Evolutionary conservation across 139 green algal species (phyloP), one percentile per base, ranked within the genome.

Genomic region (Edaphochlamys debaryana): DNA sequence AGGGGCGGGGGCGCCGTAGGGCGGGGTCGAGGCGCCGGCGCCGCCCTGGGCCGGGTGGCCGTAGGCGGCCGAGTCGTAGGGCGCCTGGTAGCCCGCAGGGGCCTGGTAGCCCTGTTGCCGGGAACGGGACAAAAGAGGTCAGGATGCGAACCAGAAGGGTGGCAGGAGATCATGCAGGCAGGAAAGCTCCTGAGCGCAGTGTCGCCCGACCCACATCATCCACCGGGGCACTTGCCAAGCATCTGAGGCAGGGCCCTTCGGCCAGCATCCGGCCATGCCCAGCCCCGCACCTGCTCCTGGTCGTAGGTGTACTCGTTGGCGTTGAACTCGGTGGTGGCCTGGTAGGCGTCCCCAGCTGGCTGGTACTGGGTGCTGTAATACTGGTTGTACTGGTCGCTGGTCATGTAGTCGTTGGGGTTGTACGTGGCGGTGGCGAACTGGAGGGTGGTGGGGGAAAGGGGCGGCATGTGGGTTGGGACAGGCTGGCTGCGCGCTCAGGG

Each of bases 301-400:
- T 82, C 76, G 32, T 82, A 82, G 4, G 62, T 30, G 38, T 82
- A 62, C 42, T 52, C 70, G 32, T 62, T 40, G 62, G 56, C 25
- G 23, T 82, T 73, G 42, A 74, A 82, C 76, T 82, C 76, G 13
- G 76, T 82, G 2, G 76, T 82, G 4, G n/a, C 66, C 42, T 82
- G 76, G 63, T 82, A 82, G 1, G 76, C 76, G 29, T 82, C 76
- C 3, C 42, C 76, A 8, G 38, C 76, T 34, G 73, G 76, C 4
- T 74, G 30, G 22, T 82, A 66, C 50, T 84, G 64, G 2, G 36
- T 60, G 34, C 32, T 77, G 50, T 84, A 84, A 36, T 84, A 84
- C 20, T 75, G 48, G 30, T 76, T 77, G 78, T 84, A 84, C 40
- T 81, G 75, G 29, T 84, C 66, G 38, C 54, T 84, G 48, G 29